Base-by-base conservation (phyloP, 2,329 filamentous ascomycete genomes). In the Aspergillus neoniger region DNA sequence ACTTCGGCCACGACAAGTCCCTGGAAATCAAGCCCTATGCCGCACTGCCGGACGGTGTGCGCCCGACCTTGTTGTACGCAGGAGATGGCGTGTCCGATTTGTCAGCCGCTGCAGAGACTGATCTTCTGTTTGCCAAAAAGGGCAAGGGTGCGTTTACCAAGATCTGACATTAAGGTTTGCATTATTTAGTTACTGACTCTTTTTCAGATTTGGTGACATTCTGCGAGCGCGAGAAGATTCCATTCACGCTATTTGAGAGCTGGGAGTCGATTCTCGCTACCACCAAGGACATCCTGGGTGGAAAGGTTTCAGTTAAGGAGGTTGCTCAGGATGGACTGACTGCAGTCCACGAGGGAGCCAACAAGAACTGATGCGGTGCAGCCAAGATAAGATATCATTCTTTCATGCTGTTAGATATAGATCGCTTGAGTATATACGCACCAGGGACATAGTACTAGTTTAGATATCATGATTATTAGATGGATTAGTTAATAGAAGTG, bases 1-100 rank as follows among this genome's bases (percentile, higher is more conserved):
- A 88, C 60, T 96, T 96, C 70, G 95, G 95, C n/a, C 95, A 99
- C 74, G 94, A 99, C 83, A 99, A 99, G 85, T 93, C 89, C 25
- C 82, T 94, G 57, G 91, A 95, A 74, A 92, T 99, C 70, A 87
- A 91, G 66, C 92, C 92, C 55, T 98, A 98, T 78, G 77, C 76
- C 25, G 75, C 86, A 25, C 82, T 96, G 47, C 87, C 91, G 0
- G 82, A 82, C 14, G 76, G 81, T 32, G 78, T 90, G 70, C 85
- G 92, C 44, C 95, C 95, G 2, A 88, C 87, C 41, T 86, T 98
- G 79, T 92, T 98, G 76, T 99, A 99, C 72, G 94, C 95, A 32
- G 95, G 95, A 60, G 94, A 98, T 70, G 94, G 94, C 52, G 92
- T 97, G 4, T 96, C 91, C 2, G 94, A 98, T 74, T 82, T 98